phyloP scores from a whole-genome alignment of 768 basidiomycete species.

The Naematelia aurantialba region DNA sequence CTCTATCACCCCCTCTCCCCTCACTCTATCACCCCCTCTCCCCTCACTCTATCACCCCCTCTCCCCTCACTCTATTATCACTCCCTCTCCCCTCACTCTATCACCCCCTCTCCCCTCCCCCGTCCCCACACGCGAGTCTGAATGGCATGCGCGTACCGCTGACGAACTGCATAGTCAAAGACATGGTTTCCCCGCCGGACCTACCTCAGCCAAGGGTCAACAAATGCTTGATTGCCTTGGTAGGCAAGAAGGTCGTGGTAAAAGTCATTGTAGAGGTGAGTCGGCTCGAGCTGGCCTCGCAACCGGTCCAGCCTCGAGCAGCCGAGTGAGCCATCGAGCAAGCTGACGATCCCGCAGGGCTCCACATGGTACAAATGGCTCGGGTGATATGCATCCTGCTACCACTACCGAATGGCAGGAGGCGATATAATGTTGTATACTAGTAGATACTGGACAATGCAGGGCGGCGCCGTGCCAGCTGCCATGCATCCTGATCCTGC shows the following conservation, averaged over 20 bases:
- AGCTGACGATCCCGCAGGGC: constrained; percentile 16
- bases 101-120: no score
- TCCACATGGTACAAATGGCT: constrained; percentile 35
- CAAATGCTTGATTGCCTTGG: constrained; percentile 86
- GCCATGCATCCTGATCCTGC: no score
- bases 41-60: no score
- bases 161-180: constrained; percentile 60
- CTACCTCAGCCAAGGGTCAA: constrained; percentile 87
- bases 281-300: constrained; percentile 5
- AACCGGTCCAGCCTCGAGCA: no score
- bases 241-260: constrained; percentile 75
- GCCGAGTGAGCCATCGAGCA: not conserved
- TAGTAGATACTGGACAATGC: not conserved
- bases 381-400: constrained; percentile 11
- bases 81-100: no score
- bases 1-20: no score
- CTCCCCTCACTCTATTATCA: no score
- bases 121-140: no score
- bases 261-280: constrained; percentile 54
- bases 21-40: no score
- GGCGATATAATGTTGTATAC: not conserved
- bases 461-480: no score
- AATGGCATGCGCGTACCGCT: no score
- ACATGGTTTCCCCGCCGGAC: constrained; percentile 73
- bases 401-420: constrained; percentile 2